Evolutionary conservation across 768 basidiomycete species (phyloP), one percentile per base, ranked within the genome.

Genomic region (Strobilomyces dryophilus): DNA sequence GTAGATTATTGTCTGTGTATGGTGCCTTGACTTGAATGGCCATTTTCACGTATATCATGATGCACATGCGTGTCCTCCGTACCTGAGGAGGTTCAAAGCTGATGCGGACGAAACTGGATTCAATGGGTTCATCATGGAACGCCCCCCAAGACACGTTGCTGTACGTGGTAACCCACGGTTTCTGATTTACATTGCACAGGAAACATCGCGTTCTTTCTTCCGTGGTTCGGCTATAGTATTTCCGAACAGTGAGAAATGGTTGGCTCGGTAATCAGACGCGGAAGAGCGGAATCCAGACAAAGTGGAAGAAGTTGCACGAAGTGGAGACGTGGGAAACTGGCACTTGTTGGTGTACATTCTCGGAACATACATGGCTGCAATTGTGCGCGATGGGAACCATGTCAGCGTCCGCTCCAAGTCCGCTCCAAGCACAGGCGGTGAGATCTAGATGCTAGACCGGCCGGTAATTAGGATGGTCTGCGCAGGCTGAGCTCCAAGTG

Each of bases 181-280:
- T 77, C 40, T 84, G 80, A 79, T 79, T 84, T 57, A 83, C 82
- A 20, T 61, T 86, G 76, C 17, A 82, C 81, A 4, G 73, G 57
- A 4, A 72, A 82, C 54, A 82, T 84, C 60, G 78, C 78, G 5
- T 27, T 84, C 5, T 84, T 84, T 20, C 18, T 71, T 47, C 67
- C 74, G 57, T 75, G 69, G 65, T 43, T 57, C 2, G 71, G 70
- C 2, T 72, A 71, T 60, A 74, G 11, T 64, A 65, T 47, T 71
- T 69, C 59, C 56, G 69, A 29, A 73, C 71, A 4, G 24, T 24
- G 24, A 24, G 24, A 71, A n/a, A 71, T 79, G 47, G 79, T 87
- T 37, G 35, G n/a, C 46, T 37, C n/a, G 20, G 27, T 7, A 24
- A 42, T 9, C 15, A 54, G 82, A 83, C 42, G 84, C 83, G 61